Percentiles rank a stretch among this genome's conserved stretches.
These are phyloP conservation scores for Coniochaeta ligniaria DNA, from an alignment of 2,329 filamentous ascomycete genomes.

Conservation along the genomic window DNA sequence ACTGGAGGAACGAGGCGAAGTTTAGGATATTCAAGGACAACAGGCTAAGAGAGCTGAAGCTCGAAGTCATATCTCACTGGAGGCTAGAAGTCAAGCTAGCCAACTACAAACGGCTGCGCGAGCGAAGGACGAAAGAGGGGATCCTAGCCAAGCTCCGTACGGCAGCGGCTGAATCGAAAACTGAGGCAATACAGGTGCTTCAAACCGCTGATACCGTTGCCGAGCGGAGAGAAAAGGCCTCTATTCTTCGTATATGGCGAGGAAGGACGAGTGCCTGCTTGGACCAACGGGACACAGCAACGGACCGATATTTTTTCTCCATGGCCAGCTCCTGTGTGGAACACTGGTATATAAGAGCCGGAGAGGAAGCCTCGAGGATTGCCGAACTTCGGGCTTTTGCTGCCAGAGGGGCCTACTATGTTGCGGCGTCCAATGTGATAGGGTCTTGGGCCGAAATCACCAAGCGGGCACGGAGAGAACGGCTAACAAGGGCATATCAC, in stretches of 20 bases:
- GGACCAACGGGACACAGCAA: not conserved
- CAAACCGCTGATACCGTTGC: constrained; percentile 9
- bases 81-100: constrained; percentile 17
- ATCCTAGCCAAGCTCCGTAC: constrained; percentile 6
- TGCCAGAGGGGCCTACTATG: constrained; percentile 7
- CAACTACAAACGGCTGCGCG: constrained; percentile 15
- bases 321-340: not conserved
- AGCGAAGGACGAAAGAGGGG: constrained; percentile 9
- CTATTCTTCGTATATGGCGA: not conserved
- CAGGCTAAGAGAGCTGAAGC: constrained; percentile 10
- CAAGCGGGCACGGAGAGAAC: constrained; percentile 11
- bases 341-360: not conserved
- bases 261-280: not conserved
- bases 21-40: constrained; percentile 12
- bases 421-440: constrained; percentile 10
- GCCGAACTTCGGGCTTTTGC: constrained; percentile 6
- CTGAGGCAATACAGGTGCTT: constrained; percentile 4
- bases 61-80: constrained; percentile 16
- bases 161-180: constrained; percentile 4
- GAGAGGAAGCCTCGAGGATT: not conserved
- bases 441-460: constrained; percentile 12
- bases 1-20: constrained; percentile 19
- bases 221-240: not conserved
- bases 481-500: constrained; percentile 14
- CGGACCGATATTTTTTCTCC: not conserved